Percentiles rank a stretch among this genome's conserved stretches.
Evolutionary conservation across 2,329 filamentous ascomycete species (phyloP).

Genomic region (Elsinoe arachidis): DNA sequence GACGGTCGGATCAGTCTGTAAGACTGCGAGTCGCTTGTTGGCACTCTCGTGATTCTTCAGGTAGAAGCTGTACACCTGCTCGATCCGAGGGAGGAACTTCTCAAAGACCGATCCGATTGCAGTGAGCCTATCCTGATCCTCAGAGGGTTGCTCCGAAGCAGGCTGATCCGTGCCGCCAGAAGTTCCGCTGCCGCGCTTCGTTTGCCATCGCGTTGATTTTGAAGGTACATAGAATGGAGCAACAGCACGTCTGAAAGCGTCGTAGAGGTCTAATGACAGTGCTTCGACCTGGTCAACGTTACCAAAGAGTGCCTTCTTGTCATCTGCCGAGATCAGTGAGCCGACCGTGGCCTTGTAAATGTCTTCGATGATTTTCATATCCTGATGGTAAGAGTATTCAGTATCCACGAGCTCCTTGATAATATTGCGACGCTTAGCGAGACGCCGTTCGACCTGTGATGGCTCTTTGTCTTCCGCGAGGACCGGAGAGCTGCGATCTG

Average conservation of each 20-base stretch:
- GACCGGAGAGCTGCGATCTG: constrained; percentile 18
- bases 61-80: constrained; percentile 57
- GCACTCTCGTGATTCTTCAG: constrained; percentile 57
- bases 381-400: constrained; percentile 79
- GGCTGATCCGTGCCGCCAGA: constrained; percentile 30
- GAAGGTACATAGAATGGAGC: constrained; percentile 67
- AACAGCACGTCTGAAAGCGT: constrained; percentile 70
- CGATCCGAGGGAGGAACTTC: constrained; percentile 49
- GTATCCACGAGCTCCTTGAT: constrained; percentile 91
- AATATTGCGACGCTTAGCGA: constrained; percentile 72
- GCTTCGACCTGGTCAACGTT: constrained; percentile 86
- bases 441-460: constrained; percentile 45
- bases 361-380: constrained; percentile 95
- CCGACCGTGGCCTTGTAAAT: constrained; percentile 89
- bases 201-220: constrained; percentile 45
- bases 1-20: constrained; percentile 52
- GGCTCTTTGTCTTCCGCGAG: constrained; percentile 29
- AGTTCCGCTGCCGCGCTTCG: constrained; percentile 42
- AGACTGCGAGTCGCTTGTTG: constrained; percentile 49
- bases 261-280: constrained; percentile 73
- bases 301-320: constrained; percentile 82
- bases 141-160: constrained; percentile 26
- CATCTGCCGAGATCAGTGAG: constrained; percentile 68
- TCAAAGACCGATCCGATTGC: constrained; percentile 52
- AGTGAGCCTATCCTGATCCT: constrained; percentile 51